A percentile compares a stretch with the other conserved stretches of the same genome.
These are phyloP conservation scores for Cicer arietinum DNA, from an alignment of 306 rosid species.

Conservation along the genomic window DNA sequence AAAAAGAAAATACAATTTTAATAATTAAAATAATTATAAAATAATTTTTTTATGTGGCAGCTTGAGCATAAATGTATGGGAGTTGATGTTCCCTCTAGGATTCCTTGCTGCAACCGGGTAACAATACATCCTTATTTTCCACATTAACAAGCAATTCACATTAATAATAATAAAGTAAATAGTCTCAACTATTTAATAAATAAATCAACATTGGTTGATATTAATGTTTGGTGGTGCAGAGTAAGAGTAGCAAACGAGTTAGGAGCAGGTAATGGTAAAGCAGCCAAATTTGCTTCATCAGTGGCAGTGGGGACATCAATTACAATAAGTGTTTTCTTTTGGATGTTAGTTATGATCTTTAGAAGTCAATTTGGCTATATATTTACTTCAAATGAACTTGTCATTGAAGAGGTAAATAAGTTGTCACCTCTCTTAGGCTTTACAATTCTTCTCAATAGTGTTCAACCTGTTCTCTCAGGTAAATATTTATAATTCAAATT, in stretches of 20 bases:
- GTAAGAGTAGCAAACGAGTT: conserved; percentile 83
- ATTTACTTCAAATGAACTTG: conserved; percentile 57
- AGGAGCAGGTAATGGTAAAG: conserved; percentile 75
- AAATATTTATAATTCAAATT: background rate
- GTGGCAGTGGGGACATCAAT: conserved; percentile 63
- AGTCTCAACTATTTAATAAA: too few species aligned
- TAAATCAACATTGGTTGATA: too few species aligned
- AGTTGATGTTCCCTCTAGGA: conserved; percentile 79
- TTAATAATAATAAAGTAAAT: too few species aligned
- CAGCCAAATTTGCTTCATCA: conserved; percentile 69
- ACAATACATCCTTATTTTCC: background rate
- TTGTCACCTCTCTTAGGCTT: conserved; percentile 63
- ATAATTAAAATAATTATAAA: too few species aligned
- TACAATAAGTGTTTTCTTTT: conserved; percentile 60
- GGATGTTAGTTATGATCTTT: conserved; percentile 54
- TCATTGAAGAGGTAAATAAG: conserved; percentile 53
- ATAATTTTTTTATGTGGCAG: conserved; percentile 43
- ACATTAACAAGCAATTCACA: background rate
- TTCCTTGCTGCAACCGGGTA: conserved; percentile 85
- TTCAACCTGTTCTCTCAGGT: conserved; percentile 78
- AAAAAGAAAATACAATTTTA: too few species aligned
- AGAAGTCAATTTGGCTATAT: conserved; percentile 48
- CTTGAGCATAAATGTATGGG: conserved; percentile 76
- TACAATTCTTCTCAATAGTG: conserved; percentile 67
- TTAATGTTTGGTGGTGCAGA: conserved; percentile 32